phyloP scores from a whole-genome alignment of 148 eudicot species.

The Arbutus unedo region DNA sequence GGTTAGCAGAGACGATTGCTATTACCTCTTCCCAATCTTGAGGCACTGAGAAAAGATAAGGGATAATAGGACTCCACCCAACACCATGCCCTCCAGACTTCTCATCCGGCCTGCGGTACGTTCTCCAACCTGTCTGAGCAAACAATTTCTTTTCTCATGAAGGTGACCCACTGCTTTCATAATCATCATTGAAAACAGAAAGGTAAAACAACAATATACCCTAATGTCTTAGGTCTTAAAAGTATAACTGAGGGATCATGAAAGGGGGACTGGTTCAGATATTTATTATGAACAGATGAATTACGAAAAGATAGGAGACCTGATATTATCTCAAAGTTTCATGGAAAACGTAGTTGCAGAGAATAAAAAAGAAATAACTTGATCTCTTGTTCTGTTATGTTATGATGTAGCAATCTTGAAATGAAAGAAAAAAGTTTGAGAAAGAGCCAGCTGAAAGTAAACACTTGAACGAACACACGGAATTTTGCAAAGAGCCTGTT shows the following conservation, averaged over 20 bases:
- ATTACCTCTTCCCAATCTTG: conserved; percentile 83
- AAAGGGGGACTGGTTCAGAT: background rate
- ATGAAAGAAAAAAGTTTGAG: background rate
- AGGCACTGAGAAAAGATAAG: conserved; percentile 80
- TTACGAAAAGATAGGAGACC: background rate
- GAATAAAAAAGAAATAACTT: background rate
- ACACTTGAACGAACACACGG: background rate
- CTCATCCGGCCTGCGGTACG: conserved; percentile 86
- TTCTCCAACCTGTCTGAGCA: conserved; percentile 99
- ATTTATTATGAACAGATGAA: background rate
- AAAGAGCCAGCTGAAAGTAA: background rate
- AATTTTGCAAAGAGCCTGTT: background rate
- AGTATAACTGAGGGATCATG: background rate
- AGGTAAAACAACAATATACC: background rate
- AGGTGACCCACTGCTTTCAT: conserved; percentile 28
- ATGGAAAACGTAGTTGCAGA: background rate
- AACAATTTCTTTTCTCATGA: conserved; percentile 26
- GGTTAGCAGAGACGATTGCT: background rate
- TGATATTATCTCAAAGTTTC: background rate
- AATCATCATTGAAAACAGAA: background rate
- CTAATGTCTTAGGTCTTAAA: background rate
- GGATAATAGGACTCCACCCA: conserved; percentile 99
- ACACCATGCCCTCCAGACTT: conserved; percentile 98
- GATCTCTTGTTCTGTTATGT: background rate
- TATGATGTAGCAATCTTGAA: background rate